Percentiles rank a stretch among this genome's conserved stretches.
phyloP scores from a whole-genome alignment of 345 rosid genomes.

The Clausena lansium region DNA sequence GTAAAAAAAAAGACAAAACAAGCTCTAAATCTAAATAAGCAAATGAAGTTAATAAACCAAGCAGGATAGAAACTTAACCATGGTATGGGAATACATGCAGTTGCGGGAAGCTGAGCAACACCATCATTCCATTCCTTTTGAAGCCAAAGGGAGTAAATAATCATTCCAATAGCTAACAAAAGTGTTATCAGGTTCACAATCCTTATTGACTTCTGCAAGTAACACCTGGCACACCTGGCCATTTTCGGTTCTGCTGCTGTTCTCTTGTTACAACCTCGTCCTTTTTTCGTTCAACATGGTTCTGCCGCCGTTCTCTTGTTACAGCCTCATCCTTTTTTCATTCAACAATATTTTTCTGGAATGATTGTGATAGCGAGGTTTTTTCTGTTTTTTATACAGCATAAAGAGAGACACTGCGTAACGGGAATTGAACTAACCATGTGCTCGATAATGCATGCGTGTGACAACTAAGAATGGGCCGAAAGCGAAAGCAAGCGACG shows the following conservation, averaged over 20 bases:
- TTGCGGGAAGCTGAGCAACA: constrained; percentile 19
- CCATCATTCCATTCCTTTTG: constrained; percentile 42
- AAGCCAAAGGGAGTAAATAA: constrained; percentile 59
- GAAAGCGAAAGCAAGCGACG: neutral
- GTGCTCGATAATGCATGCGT: neutral
- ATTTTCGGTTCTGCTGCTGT: constrained; percentile 2
- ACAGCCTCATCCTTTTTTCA: neutral
- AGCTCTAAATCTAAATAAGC: neutral
- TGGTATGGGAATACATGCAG: constrained; percentile 32
- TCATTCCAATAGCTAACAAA: constrained; percentile 36
- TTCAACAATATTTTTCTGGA: neutral
- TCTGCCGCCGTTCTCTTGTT: neutral
- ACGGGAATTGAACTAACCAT: neutral
- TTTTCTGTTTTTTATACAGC: too few relatives aligned
- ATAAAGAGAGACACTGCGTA: neutral
- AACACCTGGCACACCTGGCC: constrained; percentile 45
- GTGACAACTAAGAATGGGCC: neutral
- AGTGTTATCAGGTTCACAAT: constrained; percentile 29
- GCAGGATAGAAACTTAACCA: constrained; percentile 34
- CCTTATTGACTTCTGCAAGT: constrained; percentile 30
- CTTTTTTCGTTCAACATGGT: neutral
- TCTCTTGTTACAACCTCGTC: neutral
- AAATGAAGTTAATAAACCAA: neutral
- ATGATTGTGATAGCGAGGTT: too few relatives aligned
- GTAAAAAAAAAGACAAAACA: too few relatives aligned